These are phyloP conservation scores for Pseudogymnoascus sp. DNA, from an alignment of 2,329 filamentous ascomycete genomes.

Conservation along the genomic window DNA sequence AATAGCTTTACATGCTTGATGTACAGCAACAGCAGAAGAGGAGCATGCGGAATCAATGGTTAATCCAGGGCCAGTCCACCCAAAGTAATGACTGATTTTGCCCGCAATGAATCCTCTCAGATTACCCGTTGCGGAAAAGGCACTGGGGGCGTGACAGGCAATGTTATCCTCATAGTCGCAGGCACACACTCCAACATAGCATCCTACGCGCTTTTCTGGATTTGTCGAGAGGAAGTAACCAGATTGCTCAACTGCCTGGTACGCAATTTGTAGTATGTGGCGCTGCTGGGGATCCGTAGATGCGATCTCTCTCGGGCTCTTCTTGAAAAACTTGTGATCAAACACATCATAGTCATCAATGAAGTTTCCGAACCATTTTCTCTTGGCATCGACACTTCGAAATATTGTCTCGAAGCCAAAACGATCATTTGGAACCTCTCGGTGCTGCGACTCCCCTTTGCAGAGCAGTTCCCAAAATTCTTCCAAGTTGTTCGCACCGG, in stretches of 20 bases:
- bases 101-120: slow-evolving; percentile 25
- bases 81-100: slow-evolving; percentile 30
- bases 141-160: slow-evolving; percentile 8
- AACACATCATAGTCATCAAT: slow-evolving; percentile 10
- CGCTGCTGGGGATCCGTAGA: slow-evolving; percentile 24
- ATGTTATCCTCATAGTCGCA: slow-evolving; percentile 15
- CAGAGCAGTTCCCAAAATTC: slow-evolving; percentile 28
- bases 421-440: slow-evolving; percentile 20
- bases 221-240: too few species aligned
- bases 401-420: slow-evolving; percentile 23
- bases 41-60: slow-evolving; percentile 31
- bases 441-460: slow-evolving; percentile 25
- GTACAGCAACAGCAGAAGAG: slow-evolving; percentile 30
- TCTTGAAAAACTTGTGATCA: slow-evolving; percentile 16
- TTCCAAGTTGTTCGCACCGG: slow-evolving; percentile 26
- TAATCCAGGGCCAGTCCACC: slow-evolving; percentile 32
- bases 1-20: slow-evolving; percentile 30
- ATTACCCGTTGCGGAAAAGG: slow-evolving; percentile 18
- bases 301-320: neutral
- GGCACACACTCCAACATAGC: slow-evolving; percentile 18
- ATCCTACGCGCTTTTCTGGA: too few species aligned
- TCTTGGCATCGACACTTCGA: slow-evolving; percentile 18
- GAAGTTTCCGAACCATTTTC: slow-evolving; percentile 14
- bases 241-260: slow-evolving; percentile 22
- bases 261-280: slow-evolving; percentile 23